A percentile compares a stretch with the other conserved stretches of the same genome.
phyloP scores from a whole-genome alignment of 192 early-diverging fungal genomes.

The Coemansia sp. region DNA sequence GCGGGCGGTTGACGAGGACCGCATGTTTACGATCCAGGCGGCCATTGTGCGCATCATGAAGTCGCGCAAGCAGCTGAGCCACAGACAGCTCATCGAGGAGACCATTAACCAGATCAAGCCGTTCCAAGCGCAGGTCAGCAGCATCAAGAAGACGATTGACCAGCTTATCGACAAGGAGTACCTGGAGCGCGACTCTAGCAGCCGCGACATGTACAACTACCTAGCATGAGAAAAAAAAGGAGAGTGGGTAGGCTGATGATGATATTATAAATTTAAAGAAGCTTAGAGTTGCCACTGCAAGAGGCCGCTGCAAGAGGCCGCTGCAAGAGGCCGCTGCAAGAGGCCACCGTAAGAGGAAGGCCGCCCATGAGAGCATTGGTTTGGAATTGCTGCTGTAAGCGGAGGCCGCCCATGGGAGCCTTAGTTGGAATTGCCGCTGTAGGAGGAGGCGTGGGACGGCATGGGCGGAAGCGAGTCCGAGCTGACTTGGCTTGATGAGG shows the following conservation, averaged over 20 bases:
- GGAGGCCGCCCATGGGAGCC: too few species aligned
- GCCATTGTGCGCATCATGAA: conserved; percentile 99
- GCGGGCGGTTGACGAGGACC: conserved; percentile 87
- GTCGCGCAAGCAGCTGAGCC: conserved; percentile 86
- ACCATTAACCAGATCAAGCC: conserved; percentile 85
- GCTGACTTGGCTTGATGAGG: conserved; percentile 39
- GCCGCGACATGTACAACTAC: conserved; percentile 83
- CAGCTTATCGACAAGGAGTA: conserved; percentile 89
- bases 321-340: too few species aligned
- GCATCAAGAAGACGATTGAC: conserved; percentile 98
- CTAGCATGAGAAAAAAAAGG: conserved; percentile 50
- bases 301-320: too few species aligned
- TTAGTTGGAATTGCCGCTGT: conserved; percentile 23
- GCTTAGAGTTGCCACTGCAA: too few species aligned
- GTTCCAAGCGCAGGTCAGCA: conserved; percentile 84
- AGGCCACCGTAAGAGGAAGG: too few species aligned
- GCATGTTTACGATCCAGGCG: conserved; percentile 92
- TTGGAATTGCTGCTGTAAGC: too few species aligned
- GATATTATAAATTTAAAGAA: not conserved
- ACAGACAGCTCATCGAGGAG: conserved; percentile 82
- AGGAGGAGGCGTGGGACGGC: conserved; percentile 37
- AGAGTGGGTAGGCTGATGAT: too few species aligned
- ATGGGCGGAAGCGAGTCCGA: conserved; percentile 35
- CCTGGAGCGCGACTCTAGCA: conserved; percentile 80
- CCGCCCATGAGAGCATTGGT: too few species aligned